Percentiles rank a stretch among this genome's conserved stretches.
Evolutionary conservation across 768 basidiomycete genomes (phyloP).

Genomic region (Gelatoporia subvermispora): DNA sequence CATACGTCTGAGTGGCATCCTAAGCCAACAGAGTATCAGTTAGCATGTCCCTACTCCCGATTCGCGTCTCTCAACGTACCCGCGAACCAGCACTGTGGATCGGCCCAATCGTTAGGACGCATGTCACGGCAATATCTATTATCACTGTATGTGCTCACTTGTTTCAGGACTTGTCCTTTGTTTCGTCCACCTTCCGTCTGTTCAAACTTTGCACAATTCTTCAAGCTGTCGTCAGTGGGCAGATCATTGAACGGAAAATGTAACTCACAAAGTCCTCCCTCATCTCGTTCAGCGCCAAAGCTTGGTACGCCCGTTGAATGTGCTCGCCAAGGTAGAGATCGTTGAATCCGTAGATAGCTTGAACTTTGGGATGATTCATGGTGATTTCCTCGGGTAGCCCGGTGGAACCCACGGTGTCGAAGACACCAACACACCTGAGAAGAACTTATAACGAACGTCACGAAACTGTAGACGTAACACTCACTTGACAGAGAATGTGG

Average conservation of each 20-base stretch:
- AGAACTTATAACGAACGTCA: background rate
- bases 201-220: slow-evolving; percentile 62
- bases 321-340: slow-evolving; percentile 58
- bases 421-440: slow-evolving; percentile 62
- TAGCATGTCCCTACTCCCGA: background rate
- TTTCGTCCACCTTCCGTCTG: slow-evolving; percentile 47
- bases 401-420: slow-evolving; percentile 72
- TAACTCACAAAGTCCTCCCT: slow-evolving; percentile 61
- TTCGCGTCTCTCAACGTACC: slow-evolving; percentile 33
- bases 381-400: slow-evolving; percentile 66
- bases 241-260: background rate
- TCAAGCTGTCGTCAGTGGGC: background rate
- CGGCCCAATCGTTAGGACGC: background rate
- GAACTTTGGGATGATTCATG: slow-evolving; percentile 36
- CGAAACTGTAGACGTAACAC: slow-evolving; percentile 5
- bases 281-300: slow-evolving; percentile 63
- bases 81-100: slow-evolving; percentile 61
- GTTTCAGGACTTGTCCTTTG: slow-evolving; percentile 57
- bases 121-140: background rate
- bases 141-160: slow-evolving; percentile 43
- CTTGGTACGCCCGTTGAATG: slow-evolving; percentile 62
- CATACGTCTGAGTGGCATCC: slow-evolving; percentile 30
- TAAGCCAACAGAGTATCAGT: background rate
- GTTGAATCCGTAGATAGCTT: slow-evolving; percentile 60
- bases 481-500: slow-evolving; percentile 61